phyloP scores from a whole-genome alignment of 192 early-diverging fungal species.

The Gamsiella multidivaricata region DNA sequence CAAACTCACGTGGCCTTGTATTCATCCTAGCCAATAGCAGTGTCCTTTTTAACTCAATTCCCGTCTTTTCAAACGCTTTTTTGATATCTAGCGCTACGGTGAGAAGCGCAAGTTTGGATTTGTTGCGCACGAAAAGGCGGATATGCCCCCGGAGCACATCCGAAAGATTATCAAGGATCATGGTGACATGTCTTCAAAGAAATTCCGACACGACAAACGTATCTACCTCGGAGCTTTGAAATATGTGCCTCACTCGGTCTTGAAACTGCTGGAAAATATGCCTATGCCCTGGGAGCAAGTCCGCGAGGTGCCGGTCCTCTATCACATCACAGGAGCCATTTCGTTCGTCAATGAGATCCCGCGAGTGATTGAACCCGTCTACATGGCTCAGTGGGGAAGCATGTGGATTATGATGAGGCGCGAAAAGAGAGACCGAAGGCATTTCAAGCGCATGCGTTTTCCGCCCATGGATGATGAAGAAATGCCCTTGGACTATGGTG shows the following conservation, averaged over 20 bases:
- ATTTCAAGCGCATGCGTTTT: slow-evolving; percentile 99
- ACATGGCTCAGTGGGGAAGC: slow-evolving; percentile 98
- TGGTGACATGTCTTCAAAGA: slow-evolving; percentile 98
- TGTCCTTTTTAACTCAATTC: not conserved
- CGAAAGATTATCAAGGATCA: slow-evolving; percentile 99
- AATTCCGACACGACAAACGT: slow-evolving; percentile 97
- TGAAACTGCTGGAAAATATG: slow-evolving; percentile 99
- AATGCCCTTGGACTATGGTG: slow-evolving; percentile 98
- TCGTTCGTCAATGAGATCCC: slow-evolving; percentile 98
- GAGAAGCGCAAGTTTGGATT: slow-evolving; percentile 96
- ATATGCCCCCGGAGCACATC: slow-evolving; percentile 98
- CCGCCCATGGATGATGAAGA: slow-evolving; percentile 99
- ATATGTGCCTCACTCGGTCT: slow-evolving; percentile 97
- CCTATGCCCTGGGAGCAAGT: slow-evolving; percentile 99
- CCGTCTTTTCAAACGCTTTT: not conserved
- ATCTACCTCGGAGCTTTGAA: slow-evolving; percentile 98
- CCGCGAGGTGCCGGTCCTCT: slow-evolving; percentile 94
- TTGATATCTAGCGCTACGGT: slow-evolving; percentile 73
- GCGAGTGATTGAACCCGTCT: slow-evolving; percentile 97
- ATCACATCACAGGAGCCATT: slow-evolving; percentile 98
- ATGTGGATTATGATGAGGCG: slow-evolving; percentile 99
- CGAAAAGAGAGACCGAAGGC: slow-evolving; percentile 96
- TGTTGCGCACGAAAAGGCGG: slow-evolving; percentile 92
- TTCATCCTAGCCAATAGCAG: too few relatives aligned
- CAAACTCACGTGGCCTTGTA: too few relatives aligned